Base-by-base conservation (phyloP, 441 rosid genomes). In the Populus hybrid region DNA sequence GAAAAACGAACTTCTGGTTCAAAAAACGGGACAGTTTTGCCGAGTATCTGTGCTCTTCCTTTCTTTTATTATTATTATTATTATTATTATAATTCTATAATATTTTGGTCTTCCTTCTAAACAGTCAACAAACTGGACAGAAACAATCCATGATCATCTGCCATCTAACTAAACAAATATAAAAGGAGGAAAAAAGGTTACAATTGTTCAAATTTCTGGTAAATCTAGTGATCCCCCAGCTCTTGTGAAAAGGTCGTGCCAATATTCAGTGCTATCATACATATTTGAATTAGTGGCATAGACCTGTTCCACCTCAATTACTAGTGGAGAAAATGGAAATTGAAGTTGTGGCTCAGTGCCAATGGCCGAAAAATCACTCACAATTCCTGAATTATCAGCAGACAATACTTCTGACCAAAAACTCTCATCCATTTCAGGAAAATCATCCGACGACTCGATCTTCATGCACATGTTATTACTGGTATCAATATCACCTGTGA, bases 381-480 rank as follows among this genome's bases (percentile, higher is more conserved):
- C 29, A 53, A 42, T 6, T 68, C 73, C 74, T 2, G 87, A 78
- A 56, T 73, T 77, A 21, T 86, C 88, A n/a, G 85, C 79, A 70
- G 85, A 89, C 81, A 89, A 53, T 3, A 89, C 89, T 65, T 87
- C 90, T 1, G 84, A 76, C 92, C 92, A 87, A 64, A 87, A 89
- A 69, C 68, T 61, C 9, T 89, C 90, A 35, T 86, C 92, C 76
- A 84, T 85, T 35, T 79, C 88, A 0, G 71, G 38, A 12, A 80
- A 40, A 33, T 76, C 64, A 14, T 76, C 80, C 1, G 76, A 74
- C 6, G 70, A 45, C n/a, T 81, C 82, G 2, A 61, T n/a, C 68
- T 83, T 82, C 45, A n/a, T 24, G 79, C 69, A 69, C 38, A n/a
- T 31, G 42, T 28, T 76, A 23, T 29, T 65, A 26, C 45, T 70